Evolutionary conservation across 345 rosid genomes (phyloP), one percentile per base, ranked within the genome.

Genomic region (Bruguiera sexangula): DNA sequence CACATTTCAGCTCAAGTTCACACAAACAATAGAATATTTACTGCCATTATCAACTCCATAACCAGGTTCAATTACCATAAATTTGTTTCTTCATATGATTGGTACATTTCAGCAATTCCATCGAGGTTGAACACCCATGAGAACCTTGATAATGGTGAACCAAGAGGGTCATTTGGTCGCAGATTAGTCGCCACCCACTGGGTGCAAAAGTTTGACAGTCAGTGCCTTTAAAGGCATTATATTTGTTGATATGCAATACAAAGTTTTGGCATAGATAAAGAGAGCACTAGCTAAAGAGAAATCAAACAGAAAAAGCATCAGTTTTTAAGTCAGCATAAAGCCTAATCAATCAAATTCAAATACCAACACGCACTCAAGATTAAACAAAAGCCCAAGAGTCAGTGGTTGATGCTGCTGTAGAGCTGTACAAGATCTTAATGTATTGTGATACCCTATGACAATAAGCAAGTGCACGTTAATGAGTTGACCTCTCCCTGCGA

Each of bases 121-220:
- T 85, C 83, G 5, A 94, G 86, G 79, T 94, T 90, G 72, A 91
- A 94, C 43, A 74, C 79, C 98, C 97, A 91, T 4, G 96, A 91
- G 83, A 85, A 94, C 74, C 82, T 80, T 71, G 93, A 76, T n/a
- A 74, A 76, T 2, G 65, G 56, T 0, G 84, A 75, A 65, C 80
- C 85, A 37, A 62, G 67, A 67, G 73, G 66, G 19, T 65, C 69
- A 1, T 71, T 77, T 60, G 85, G 87, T 75, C 72, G 83, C 63
- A 94, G 93, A 78, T 89, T 94, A n/a, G 97, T 91, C 66, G 83
- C 84, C 21, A 89, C 97, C 98, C 98, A 94, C 97, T 91, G 78
- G 68, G 76, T 32, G 73, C 58, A 57, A 75, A 75, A 69, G 53
- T 15, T 43, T 66, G 43, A 19, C 62, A 69, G 15, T 53, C 26